Evolutionary conservation across 176 grass and related monocot species (phyloP).

Genomic region (bread wheat (Triticum aestivum)): IWGSC_CS_RefSeq_v2.1 NC_057801.1:520555868-520556367

Average conservation of each 20-base stretch:
- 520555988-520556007: not conserved
- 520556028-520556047: slow-evolving; percentile 40
- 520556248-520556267: not conserved
- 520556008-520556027: slow-evolving; percentile 34
- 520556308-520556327: slow-evolving; percentile 36
- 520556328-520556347: slow-evolving; percentile 32
- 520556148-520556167: slow-evolving; percentile 47
- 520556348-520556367: slow-evolving; percentile 63
- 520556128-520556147: slow-evolving; percentile 37
- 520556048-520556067: slow-evolving; percentile 43
- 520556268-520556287: not conserved
- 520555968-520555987: no score
- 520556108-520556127: slow-evolving; percentile 37
- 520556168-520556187: slow-evolving; percentile 42
- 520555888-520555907: no score
- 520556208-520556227: not conserved
- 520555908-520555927: no score
- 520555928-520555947: no score
- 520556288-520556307: not conserved
- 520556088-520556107: not conserved
- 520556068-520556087: not conserved
- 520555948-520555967: no score
- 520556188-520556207: not conserved
- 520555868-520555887: no score
- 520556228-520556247: slow-evolving; percentile 23